phyloP scores from a whole-genome alignment of 352 stramenopile genomes.

The Phytophthora megakarya region DNA sequence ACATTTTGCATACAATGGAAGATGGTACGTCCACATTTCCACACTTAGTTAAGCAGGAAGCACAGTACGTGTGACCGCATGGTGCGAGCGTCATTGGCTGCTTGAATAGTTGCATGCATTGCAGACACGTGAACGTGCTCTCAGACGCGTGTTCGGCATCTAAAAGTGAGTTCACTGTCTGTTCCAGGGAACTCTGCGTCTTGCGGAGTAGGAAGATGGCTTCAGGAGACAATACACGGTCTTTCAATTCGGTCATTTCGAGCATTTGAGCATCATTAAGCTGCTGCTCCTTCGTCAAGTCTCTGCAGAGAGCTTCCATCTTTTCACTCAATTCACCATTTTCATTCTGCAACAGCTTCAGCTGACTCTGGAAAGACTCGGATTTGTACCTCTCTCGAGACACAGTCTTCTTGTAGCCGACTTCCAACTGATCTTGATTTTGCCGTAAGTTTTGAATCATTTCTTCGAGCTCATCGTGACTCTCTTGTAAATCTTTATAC shows the following conservation, averaged over 20 bases:
- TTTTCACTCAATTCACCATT: slow-evolving; percentile 55
- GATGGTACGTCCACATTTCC: slow-evolving; percentile 42
- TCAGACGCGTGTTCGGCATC: slow-evolving; percentile 75
- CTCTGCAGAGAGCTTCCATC: slow-evolving; percentile 44
- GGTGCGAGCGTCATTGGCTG: slow-evolving; percentile 69
- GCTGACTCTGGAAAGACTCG: slow-evolving; percentile 73
- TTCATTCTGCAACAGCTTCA: slow-evolving; percentile 68
- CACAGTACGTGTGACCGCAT: slow-evolving; percentile 78
- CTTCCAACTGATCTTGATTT: slow-evolving; percentile 26
- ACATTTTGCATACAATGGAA: slow-evolving; percentile 67
- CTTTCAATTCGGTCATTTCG: slow-evolving; percentile 55
- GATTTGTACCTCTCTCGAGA: slow-evolving; percentile 77
- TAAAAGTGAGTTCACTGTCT: slow-evolving; percentile 68
- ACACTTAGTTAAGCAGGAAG: slow-evolving; percentile 50
- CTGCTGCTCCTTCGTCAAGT: slow-evolving; percentile 48
- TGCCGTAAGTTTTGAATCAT: slow-evolving; percentile 38
- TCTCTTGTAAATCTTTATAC: slow-evolving; percentile 37
- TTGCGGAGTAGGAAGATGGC: slow-evolving; percentile 54
- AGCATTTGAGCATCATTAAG: slow-evolving; percentile 42
- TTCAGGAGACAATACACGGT: slow-evolving; percentile 55
- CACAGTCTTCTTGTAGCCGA: slow-evolving; percentile 60
- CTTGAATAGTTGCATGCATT: slow-evolving; percentile 71
- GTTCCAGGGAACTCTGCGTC: slow-evolving; percentile 69
- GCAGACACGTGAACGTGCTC: slow-evolving; percentile 75
- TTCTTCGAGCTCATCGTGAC: slow-evolving; percentile 38